Base-by-base conservation (phyloP, 148 eudicot species). In the Persicaria tinctoria region DNA sequence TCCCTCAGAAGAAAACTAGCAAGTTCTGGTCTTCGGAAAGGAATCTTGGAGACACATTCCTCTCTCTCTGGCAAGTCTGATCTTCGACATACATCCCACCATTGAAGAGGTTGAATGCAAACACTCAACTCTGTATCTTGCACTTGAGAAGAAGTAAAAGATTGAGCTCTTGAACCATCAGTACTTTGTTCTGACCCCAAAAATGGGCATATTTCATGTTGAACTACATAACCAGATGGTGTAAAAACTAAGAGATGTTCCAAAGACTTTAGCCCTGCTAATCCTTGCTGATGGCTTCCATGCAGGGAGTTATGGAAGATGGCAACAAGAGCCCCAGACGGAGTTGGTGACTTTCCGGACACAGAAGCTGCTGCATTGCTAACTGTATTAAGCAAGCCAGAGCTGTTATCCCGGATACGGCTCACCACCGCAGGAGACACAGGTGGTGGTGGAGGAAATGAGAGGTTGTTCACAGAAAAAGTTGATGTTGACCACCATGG, bases 61-160 rank as follows among this genome's bases (percentile, higher is more conserved):
- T 95, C 96, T 79, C 93, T 92, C 80, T 92, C 96, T 55, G 89
- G 89, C 90, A 91, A 92, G 85, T 95, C 96, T 74, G 88, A 88
- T 86, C 97, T 87, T 77, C 99, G 89, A 70, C 99, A 95, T 45
- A 95, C 99, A 83, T 95, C 99, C 99, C 99, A 95, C 85, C 99
- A 90, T 48, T 89, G 97, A 73, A 92, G 57, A 17, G 97, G 90
- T 73, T 92, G 90, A 70, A 85, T 83, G 82, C 90, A 92, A 76
- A 95, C 93, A 79, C 79, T 82, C 56, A 86, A 79, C 62, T 91
- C 97, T 72, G 87, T 97, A 66, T 90, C 97, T 78, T 89, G 98
- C 70, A 84, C 70, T 74, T 85, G 86, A 38, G 72, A 78, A 76
- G 81, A 73, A 49, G 88, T 77, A 50, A 84, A 83, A 23, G 91